Base-by-base conservation (phyloP, 257 asterid genomes). In the Salvia rosmarinus region DNA sequence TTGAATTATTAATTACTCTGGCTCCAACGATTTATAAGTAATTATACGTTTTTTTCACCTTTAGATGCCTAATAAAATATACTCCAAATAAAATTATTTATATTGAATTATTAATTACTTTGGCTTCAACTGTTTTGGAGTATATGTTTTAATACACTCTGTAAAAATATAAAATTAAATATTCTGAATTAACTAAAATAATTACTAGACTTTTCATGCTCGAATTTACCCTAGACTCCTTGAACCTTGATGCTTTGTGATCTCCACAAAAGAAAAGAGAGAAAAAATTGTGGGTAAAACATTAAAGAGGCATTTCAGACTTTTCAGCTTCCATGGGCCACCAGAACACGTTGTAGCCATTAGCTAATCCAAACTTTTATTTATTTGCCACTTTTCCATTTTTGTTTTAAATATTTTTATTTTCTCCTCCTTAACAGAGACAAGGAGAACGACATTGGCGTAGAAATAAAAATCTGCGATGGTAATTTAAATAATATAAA, bases 371-470 rank as follows among this genome's bases (percentile, higher is more conserved):
- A 25, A 68, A 19, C 50, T 13, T 51, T 72, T 9, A n/a, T 46
- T 46, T 25, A 16, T 14, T 17, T 34, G 0, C 16, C 55, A 32
- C 37, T 70, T 25, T n/a, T n/a, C 13, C 13, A 44, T 20, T 2
- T 16, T 43, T 7, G n/a, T n/a, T n/a, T n/a, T n/a, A n/a, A n/a
- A n/a, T 8, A 13, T 13, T 16, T 67, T 20, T 47, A 35, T 8
- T 47, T 39, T 59, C 63, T 60, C 64, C 63, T 56, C 83, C 81
- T 77, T 64, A 72, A 85, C 81, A 73, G 82, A 82, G 84, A 82
- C 78, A 78, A 17, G 16, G 79, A 79, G 67, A 81, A 78, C 61
- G 83, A 80, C 89, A 10, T 78, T 78, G 74, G 85, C 84, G 82
- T 82, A 79, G 78, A 74, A 69, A 58, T 46, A 62, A 76, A 25